phyloP scores from a whole-genome alignment of 2,329 filamentous ascomycete species.

The Ceratocystis ficicola region DNA sequence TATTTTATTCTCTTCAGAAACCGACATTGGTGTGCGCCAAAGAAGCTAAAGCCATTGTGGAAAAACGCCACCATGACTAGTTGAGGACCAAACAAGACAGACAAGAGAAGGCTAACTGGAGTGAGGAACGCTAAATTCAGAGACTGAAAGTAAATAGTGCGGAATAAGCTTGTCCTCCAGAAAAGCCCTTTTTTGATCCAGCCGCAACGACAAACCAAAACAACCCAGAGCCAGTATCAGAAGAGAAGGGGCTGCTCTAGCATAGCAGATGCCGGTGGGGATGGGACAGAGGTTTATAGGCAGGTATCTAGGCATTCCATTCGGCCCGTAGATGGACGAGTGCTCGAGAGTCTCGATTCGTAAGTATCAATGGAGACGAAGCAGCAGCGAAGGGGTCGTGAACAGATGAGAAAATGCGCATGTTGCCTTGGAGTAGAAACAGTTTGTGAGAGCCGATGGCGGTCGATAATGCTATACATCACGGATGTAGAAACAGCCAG shows the following conservation, averaged over 20 bases:
- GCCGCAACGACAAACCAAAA: background rate
- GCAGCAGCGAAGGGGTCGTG: background rate
- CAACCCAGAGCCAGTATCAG: background rate
- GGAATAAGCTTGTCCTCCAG: background rate
- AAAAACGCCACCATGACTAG: slow-evolving; percentile 2
- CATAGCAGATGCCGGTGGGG: background rate
- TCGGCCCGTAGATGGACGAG: background rate
- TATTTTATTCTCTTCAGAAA: background rate
- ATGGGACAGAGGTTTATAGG: background rate
- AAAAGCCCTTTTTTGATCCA: background rate
- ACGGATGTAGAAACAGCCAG: background rate
- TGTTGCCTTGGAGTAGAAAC: background rate
- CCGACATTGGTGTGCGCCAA: background rate
- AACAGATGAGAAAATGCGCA: background rate
- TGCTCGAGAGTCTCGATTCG: background rate
- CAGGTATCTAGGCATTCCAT: background rate
- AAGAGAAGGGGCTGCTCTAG: background rate
- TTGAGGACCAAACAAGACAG: background rate
- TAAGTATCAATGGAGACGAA: background rate
- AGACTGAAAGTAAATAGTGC: background rate
- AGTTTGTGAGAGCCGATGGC: background rate
- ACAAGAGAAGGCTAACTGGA: slow-evolving; percentile 3
- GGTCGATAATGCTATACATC: background rate
- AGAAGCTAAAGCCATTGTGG: background rate
- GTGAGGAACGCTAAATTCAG: slow-evolving; percentile 7